Evolutionary conservation across 1,284 basidiomycete species (phyloP).

Genomic region (Filobasidium uniguttulatum): DNA sequence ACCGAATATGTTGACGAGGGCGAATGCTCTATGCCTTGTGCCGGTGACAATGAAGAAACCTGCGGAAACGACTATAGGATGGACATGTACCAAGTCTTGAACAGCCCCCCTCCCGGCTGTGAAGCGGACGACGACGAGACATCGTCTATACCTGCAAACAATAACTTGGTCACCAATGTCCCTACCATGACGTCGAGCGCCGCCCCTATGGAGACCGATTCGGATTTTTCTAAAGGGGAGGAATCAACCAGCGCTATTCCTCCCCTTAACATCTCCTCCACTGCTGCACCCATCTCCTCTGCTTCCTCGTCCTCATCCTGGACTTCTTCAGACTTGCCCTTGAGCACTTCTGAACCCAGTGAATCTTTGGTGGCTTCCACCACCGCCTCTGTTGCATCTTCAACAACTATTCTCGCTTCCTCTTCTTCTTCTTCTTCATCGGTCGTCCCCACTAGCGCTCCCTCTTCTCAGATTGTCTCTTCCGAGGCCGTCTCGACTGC

Average conservation of each 20-base stretch:
- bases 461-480: conserved; percentile 13
- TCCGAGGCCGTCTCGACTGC: conserved; percentile 12
- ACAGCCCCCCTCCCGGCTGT: neutral
- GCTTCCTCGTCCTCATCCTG: too few species aligned
- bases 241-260: too few species aligned
- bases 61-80: conserved; percentile 29
- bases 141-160: conserved; percentile 10
- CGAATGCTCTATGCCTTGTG: conserved; percentile 27
- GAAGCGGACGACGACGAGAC: neutral
- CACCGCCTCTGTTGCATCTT: conserved; percentile 6
- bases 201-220: too few species aligned
- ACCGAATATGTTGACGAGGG: conserved; percentile 17
- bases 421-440: conserved; percentile 8
- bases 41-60: conserved; percentile 24
- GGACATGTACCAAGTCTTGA: conserved; percentile 26
- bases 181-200: too few species aligned
- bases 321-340: too few species aligned
- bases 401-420: conserved; percentile 8
- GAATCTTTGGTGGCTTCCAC: neutral
- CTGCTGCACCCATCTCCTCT: too few species aligned
- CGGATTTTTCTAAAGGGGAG: too few species aligned
- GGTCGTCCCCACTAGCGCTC: conserved; percentile 13
- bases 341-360: too few species aligned
- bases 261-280: too few species aligned
- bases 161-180: conserved; percentile 2